These are phyloP conservation scores for Coemansia sp. DNA, from an alignment of 192 early-diverging fungal species.

Conservation along the genomic window DNA sequence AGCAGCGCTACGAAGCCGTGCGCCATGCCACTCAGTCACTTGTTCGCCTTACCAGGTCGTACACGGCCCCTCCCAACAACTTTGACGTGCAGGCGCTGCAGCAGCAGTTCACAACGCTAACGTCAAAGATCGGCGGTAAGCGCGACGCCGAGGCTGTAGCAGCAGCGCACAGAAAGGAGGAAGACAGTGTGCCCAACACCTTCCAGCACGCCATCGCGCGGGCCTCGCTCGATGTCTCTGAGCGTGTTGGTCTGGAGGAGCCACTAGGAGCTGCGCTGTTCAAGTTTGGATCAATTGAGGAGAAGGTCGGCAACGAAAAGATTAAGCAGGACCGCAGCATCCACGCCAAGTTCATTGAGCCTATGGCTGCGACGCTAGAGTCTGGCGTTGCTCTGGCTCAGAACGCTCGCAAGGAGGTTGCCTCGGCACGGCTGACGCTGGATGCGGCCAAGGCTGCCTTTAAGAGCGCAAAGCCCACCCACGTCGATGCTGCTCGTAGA, in stretches of 20 bases:
- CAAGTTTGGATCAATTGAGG: conserved; percentile 82
- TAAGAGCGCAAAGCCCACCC: conserved; percentile 67
- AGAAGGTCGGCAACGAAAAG: conserved; percentile 80
- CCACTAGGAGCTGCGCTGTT: conserved; percentile 82
- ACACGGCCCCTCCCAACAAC: conserved; percentile 65
- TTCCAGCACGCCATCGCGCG: conserved; percentile 74
- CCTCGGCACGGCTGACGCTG: conserved; percentile 74
- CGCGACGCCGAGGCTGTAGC: conserved; percentile 57
- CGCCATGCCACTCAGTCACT: conserved; percentile 53
- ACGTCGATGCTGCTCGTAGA: conserved; percentile 67
- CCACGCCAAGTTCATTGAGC: conserved; percentile 70
- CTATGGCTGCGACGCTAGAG: conserved; percentile 69
- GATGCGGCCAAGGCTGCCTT: conserved; percentile 83
- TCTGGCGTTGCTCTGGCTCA: conserved; percentile 75
- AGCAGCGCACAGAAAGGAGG: conserved; percentile 37
- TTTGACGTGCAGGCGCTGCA: conserved; percentile 71
- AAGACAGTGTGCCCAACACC: conserved; percentile 55
- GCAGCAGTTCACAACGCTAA: conserved; percentile 60
- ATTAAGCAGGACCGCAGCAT: conserved; percentile 74
- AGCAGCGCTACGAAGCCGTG: conserved; percentile 56
- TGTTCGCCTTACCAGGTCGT: conserved; percentile 71
- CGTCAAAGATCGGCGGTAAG: conserved; percentile 45
- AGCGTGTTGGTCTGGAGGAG: conserved; percentile 72
- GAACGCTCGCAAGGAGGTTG: conserved; percentile 84
- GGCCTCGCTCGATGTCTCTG: conserved; percentile 64